Evolutionary conservation across 176 grass and related monocot genomes (phyloP), one percentile per base, ranked within the genome.

Genomic region (Typha latifolia): DNA sequence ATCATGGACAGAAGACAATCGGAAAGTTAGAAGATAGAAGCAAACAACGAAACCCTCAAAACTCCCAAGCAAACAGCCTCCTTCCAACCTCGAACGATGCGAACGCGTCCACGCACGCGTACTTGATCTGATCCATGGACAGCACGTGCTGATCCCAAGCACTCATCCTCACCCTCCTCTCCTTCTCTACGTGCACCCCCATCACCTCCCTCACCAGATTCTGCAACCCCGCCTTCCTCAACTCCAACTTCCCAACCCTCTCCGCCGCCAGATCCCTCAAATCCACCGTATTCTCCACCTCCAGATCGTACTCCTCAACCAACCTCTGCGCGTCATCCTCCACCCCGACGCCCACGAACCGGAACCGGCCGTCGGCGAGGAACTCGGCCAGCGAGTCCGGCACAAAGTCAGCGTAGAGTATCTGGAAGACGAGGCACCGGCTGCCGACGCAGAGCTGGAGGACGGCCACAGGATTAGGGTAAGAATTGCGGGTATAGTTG

Each of bases 371-470:
- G 49, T 83, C 71, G 47, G 49, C 14, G 52, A 85, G 82, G 82
- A 96, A 91, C 47, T 22, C 26, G 5, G 0, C 0, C 3, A 96
- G 78, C 0, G 49, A 16, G 14, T 4, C 2, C 6, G 87, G 87
- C n/a, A 84, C 2, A 51, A 32, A 72, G 66, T 88, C 87, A 68
- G 81, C 82, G 61, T 83, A 51, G 77, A 80, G 64, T 69, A 96
- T 23, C 65, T 77, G 84, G 84, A 86, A 96, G 80, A 91, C n/a
- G 70, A 96, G 85, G 77, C 82, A 88, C 55, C 80, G 74, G 29
- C 26, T 72, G 20, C 4, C 82, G 21, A 96, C 82, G 73, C 85
- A 91, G 49, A 96, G 76, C 64, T 86, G 84, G 70, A 91, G 74
- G 31, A 81, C 47, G 27, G 79, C 91, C 0, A 76, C 71, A 9